phyloP scores from a whole-genome alignment of 1,284 basidiomycete species.

The Tylopilus sp. region DNA sequence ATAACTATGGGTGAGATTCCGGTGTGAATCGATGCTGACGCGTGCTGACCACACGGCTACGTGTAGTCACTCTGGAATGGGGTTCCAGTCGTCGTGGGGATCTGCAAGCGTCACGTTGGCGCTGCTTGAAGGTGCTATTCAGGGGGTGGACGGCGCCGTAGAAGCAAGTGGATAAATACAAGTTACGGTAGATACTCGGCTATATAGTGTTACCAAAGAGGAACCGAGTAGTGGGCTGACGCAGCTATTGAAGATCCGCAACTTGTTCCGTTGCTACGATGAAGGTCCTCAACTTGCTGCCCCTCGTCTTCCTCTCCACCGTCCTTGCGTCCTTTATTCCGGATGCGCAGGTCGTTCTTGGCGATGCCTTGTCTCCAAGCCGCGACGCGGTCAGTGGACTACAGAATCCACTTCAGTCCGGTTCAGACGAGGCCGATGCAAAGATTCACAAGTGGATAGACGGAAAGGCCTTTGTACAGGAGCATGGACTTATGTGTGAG shows the following conservation, averaged over 20 bases:
- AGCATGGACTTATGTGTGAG: conserved; percentile 62
- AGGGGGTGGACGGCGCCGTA: not conserved
- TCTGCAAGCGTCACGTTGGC: conserved; percentile 56
- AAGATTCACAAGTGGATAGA: conserved; percentile 47
- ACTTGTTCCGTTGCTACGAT: conserved; percentile 17
- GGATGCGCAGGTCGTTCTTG: conserved; percentile 37
- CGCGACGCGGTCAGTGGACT: conserved; percentile 1
- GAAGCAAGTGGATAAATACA: not conserved
- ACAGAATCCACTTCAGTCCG: conserved; percentile 41
- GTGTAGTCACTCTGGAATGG: conserved; percentile 57
- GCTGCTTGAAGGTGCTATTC: conserved; percentile 51
- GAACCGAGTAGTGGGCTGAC: not conserved
- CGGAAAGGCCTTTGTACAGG: conserved; percentile 65
- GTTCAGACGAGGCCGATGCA: conserved; percentile 49
- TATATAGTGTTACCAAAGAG: not conserved
- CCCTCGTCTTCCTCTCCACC: conserved; percentile 28
- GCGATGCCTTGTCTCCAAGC: conserved; percentile 36
- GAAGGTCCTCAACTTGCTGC: conserved; percentile 25
- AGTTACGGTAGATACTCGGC: not conserved
- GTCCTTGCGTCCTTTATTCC: conserved; percentile 30
- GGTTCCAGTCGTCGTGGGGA: conserved; percentile 75
- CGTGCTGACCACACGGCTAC: not conserved
- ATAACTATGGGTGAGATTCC: conserved; percentile 71
- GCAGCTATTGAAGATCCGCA: not conserved
- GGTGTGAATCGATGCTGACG: not conserved